Conservation (phyloP, 2,329 filamentous ascomycete species). For the Metarhizium sp. region DNA sequence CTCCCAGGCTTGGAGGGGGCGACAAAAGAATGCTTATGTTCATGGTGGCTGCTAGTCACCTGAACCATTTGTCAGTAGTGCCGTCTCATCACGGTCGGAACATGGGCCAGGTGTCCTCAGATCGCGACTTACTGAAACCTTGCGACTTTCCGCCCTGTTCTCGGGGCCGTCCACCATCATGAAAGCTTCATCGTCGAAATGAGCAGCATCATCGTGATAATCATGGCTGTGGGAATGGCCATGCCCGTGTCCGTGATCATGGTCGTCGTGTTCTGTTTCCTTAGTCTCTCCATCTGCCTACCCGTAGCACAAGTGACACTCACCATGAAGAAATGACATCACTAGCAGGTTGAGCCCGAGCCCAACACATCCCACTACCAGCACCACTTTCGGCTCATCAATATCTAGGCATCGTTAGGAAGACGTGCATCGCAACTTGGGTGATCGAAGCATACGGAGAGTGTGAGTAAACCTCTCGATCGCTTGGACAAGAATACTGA, state of each 20-base stretch:
- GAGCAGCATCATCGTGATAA: background rate
- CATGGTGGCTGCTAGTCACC: conserved; percentile 25
- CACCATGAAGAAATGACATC: conserved; percentile 55
- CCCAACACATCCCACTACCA: conserved; percentile 62
- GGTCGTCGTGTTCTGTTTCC: conserved; percentile 18
- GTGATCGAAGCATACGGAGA: conserved; percentile 26
- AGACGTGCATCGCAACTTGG: background rate
- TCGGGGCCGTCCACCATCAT: background rate
- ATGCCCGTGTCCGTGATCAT: no score
- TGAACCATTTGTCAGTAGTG: background rate
- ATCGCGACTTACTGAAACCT: background rate
- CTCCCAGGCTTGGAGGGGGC: conserved; percentile 27
- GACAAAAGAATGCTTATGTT: conserved; percentile 37
- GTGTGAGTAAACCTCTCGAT: conserved; percentile 59
- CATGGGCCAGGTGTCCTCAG: background rate
- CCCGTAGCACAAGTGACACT: conserved; percentile 7
- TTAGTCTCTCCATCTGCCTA: background rate
- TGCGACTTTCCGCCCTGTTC: background rate
- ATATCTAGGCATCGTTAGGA: conserved; percentile 35
- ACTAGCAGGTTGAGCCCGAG: conserved; percentile 59
- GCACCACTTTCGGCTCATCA: conserved; percentile 53
- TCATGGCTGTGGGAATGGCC: conserved; percentile 22
- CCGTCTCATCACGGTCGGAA: background rate
- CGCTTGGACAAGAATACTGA: conserved; percentile 66
- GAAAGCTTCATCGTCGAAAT: background rate